Percentiles rank a stretch among this genome's conserved stretches.
These are phyloP conservation scores for Barnettozyma salicaria DNA, from an alignment of 805 yeast genomes.

Conservation along the genomic window DNA sequence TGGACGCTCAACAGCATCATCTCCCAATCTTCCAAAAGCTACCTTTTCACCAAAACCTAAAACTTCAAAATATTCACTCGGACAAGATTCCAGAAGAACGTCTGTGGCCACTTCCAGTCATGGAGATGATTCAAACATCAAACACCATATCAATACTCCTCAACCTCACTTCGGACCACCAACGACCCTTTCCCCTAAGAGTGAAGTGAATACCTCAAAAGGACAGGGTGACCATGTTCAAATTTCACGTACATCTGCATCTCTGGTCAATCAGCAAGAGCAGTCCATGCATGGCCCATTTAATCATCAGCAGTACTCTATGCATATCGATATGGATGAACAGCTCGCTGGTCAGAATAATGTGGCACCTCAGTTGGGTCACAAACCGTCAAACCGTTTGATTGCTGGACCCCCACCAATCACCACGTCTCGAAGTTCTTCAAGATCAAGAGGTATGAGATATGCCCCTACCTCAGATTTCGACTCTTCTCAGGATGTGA, in stretches of 20 bases:
- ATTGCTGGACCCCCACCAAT: no score
- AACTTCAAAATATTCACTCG: conserved; percentile 14
- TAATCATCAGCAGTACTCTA: no score
- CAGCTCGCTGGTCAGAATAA: no score
- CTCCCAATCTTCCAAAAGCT: not conserved
- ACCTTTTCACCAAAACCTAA: conserved; percentile 15
- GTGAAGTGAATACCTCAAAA: not conserved
- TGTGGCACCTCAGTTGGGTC: no score
- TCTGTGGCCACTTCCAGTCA: conserved; percentile 12
- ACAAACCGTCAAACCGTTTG: no score
- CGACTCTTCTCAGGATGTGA: conserved; percentile 1
- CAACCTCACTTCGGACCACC: conserved; percentile 4
- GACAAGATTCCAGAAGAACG: conserved; percentile 20
- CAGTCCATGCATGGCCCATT: no score
- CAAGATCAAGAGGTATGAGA: conserved; percentile 6
- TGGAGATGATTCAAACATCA: conserved; percentile 8
- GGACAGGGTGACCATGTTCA: no score
- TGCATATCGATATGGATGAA: no score
- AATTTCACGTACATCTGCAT: no score
- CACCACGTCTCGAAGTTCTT: conserved; percentile 2
- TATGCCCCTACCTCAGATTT: conserved; percentile 2
- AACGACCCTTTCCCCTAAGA: no score
- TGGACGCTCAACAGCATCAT: conserved; percentile 1
- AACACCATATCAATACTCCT: not conserved
- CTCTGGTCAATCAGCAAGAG: no score